Conservation (phyloP, 257 asterid genomes). For the Phtheirospermum japonicum region DNA sequence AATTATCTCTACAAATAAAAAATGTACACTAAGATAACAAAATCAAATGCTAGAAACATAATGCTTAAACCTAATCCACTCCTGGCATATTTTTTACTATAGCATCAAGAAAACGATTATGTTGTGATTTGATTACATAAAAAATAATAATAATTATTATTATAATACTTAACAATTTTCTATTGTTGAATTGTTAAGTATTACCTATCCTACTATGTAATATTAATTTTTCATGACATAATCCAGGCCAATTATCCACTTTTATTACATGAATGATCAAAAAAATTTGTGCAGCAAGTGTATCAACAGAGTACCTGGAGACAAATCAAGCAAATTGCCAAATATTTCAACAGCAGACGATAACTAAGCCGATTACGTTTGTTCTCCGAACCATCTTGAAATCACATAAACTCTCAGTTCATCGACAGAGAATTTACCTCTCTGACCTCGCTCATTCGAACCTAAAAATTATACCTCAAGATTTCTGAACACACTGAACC, state of each 20-base stretch:
- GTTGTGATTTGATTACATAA: not conserved
- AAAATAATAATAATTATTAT: not conserved
- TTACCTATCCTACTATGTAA: not conserved
- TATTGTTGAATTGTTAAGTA: not conserved
- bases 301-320: constrained; percentile 11
- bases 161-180: not conserved
- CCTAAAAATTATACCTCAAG: no score
- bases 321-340: not conserved
- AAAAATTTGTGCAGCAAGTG: no score
- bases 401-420: no score
- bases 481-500: no score
- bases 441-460: no score
- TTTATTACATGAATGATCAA: constrained; percentile 16
- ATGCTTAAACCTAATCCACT: not conserved
- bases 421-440: no score
- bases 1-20: no score
- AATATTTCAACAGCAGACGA: no score
- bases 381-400: no score
- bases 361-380: no score
- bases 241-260: not conserved
- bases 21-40: no score
- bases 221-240: not conserved
- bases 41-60: no score
- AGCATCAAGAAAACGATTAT: not conserved
- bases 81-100: not conserved